Evolutionary conservation across 2,329 filamentous ascomycete genomes (phyloP), one percentile per base, ranked within the genome.

Genomic region (Cercospora zeae-maydis): DNA sequence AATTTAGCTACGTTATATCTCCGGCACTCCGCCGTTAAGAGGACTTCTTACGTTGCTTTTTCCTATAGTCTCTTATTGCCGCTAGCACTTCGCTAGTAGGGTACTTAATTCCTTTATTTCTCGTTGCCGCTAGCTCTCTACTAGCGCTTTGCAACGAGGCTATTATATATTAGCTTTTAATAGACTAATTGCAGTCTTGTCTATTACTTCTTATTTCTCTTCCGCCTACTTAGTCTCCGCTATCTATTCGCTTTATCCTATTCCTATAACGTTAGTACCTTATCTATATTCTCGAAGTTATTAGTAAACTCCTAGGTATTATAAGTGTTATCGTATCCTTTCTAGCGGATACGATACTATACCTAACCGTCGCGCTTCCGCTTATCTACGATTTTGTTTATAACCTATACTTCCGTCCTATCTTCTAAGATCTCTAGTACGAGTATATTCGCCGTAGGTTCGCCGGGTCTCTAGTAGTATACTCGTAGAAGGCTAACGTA

Each of bases 401-500:
- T 36, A 19, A 56, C 37, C 19, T 61, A 45, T 8, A 61, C 51
- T 30, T 61, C 51, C 21, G 39, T 21, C 8, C 39, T 57, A 42
- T 57, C 21, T 10, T 10, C 6, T 4, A 34, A 16, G 14, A 55
- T 6, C 16, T 61, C 36, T 31, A 34, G 51, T 19, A 24, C 33
- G 7, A 42, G 16, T 36, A 54, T 27, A 24, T 54, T 61, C 14
- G 31, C 16, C 42, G 19, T 13, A 8, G 11, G 27, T 53, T 54
- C 33, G 9, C 47, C 31, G 10, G 30, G 45, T 19, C 51, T 53
- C 14, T 31, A n/a, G 7, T 57, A 45, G 24, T 63, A 66, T 30
- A 33, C 57, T 49, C 63, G 36, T 33, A 67, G 37, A 7, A 65
- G 47, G 11, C 19, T 63, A 10, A 67, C 55, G 52, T 67, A 62